Evolutionary conservation across 306 rosid genomes (phyloP).

Genomic region (Vicia villosa): DNA sequence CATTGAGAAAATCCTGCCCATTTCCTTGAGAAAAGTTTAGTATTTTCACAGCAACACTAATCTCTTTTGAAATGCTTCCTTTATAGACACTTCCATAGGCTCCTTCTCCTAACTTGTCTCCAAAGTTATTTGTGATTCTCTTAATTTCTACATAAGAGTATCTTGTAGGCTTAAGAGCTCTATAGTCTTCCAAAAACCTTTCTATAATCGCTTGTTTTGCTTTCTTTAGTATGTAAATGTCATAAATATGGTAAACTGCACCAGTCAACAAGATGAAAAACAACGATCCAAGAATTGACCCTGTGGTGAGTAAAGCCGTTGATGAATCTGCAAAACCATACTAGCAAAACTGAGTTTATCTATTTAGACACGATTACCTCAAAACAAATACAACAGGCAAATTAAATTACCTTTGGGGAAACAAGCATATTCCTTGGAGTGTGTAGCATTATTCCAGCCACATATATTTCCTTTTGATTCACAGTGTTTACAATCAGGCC

Average conservation of each 20-base stretch:
- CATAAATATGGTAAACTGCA: conserved; percentile 21
- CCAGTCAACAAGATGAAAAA: not conserved
- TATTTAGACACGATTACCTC: too few relatives aligned
- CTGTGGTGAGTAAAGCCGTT: conserved; percentile 21
- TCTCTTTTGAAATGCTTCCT: conserved; percentile 32
- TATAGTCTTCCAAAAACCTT: conserved; percentile 48
- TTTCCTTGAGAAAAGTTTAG: conserved; percentile 26
- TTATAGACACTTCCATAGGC: conserved; percentile 44
- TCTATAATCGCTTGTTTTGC: conserved; percentile 26
- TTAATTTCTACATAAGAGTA: conserved; percentile 42
- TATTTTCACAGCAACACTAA: conserved; percentile 37
- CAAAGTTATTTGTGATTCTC: conserved; percentile 6
- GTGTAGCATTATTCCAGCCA: conserved; percentile 26
- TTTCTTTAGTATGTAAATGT: not conserved
- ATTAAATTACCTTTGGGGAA: not conserved
- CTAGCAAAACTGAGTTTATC: not conserved
- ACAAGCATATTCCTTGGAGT: conserved; percentile 25
- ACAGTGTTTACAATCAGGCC: conserved; percentile 42
- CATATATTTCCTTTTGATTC: conserved; percentile 34
- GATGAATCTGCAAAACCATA: conserved; percentile 31
- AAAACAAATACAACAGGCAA: too few relatives aligned
- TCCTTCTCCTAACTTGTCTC: conserved; percentile 40
- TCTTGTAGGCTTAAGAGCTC: conserved; percentile 45
- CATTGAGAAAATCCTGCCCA: conserved; percentile 39
- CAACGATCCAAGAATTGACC: conserved; percentile 34